Conservation (phyloP, 2,329 filamentous ascomycete genomes). For the Fusarium pseudonygamai region DNA sequence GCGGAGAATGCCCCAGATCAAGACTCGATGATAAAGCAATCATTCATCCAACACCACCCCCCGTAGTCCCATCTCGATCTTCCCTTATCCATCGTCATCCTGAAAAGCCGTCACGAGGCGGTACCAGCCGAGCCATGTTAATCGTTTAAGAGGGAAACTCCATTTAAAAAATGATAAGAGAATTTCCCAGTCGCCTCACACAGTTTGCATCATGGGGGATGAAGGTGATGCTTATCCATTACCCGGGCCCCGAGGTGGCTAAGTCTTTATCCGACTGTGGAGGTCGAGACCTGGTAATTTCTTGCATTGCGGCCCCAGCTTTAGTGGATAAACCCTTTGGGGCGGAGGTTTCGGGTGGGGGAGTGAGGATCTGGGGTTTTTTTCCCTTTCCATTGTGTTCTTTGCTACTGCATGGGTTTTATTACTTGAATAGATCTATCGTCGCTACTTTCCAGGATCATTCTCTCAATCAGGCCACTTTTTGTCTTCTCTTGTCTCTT, state of each 20-base stretch:
- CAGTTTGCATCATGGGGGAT: neutral
- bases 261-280: slow-evolving; percentile 29
- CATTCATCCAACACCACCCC: slow-evolving; percentile 15
- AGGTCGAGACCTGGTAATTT: slow-evolving; percentile 4
- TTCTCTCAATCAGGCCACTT: slow-evolving; percentile 1
- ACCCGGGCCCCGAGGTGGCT: slow-evolving; percentile 22
- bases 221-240: slow-evolving; percentile 5
- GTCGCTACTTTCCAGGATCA: neutral
- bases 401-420: slow-evolving; percentile 11
- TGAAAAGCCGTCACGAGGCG: slow-evolving; percentile 8
- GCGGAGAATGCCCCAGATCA: slow-evolving; percentile 12
- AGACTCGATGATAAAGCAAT: neutral
- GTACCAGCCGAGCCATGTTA: slow-evolving; percentile 3
- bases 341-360: neutral
- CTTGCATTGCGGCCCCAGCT: slow-evolving; percentile 3
- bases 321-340: slow-evolving; percentile 25
- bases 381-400: slow-evolving; percentile 6
- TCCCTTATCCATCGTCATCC: neutral
- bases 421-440: slow-evolving; percentile 26
- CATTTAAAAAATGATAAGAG: neutral
- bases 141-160: neutral
- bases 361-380: neutral
- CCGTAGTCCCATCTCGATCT: neutral
- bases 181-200: no score
- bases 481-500: neutral